Evolutionary conservation across 805 yeast genomes (phyloP).

Genomic region (Yarrowia sp.): DNA sequence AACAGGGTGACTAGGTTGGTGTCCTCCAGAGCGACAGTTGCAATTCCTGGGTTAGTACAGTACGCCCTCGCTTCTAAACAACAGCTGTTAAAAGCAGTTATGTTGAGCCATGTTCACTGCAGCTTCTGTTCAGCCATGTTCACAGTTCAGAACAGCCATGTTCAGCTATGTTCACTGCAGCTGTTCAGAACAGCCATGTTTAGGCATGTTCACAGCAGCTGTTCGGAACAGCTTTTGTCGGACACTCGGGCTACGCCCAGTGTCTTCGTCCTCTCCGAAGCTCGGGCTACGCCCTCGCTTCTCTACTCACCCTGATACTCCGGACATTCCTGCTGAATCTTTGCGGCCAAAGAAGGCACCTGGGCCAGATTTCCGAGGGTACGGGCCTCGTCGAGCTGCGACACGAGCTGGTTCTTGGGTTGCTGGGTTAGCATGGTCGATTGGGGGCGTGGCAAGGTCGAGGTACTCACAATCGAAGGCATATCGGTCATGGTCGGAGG

Average conservation of each 20-base stretch:
- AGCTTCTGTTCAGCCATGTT: too few relatives aligned
- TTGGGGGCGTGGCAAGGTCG: neutral
- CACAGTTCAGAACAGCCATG: too few relatives aligned
- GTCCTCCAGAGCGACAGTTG: conserved; percentile 18
- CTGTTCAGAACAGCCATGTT: too few relatives aligned
- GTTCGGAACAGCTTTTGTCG: too few relatives aligned
- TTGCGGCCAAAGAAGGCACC: conserved; percentile 5
- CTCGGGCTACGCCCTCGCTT: too few relatives aligned
- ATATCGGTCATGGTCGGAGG: conserved; percentile 26
- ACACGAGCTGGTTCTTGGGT: conserved; percentile 18
- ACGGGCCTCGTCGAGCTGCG: conserved; percentile 27
- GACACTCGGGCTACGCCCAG: too few relatives aligned
- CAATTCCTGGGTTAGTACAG: conserved; percentile 17
- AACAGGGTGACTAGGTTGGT: conserved; percentile 16
- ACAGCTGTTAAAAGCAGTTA: too few relatives aligned
- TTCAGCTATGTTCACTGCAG: too few relatives aligned
- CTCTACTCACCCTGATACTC: conserved; percentile 7
- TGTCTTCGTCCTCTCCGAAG: too few relatives aligned
- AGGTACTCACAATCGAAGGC: conserved; percentile 27
- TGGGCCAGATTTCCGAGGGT: conserved; percentile 24
- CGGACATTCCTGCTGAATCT: conserved; percentile 14
- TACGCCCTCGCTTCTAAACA: too few relatives aligned
- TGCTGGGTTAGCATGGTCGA: conserved; percentile 19
- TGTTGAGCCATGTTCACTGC: too few relatives aligned
- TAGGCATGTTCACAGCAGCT: too few relatives aligned